Percentiles rank a stretch among this genome's conserved stretches.
Conservation (phyloP, 2,329 filamentous ascomycete genomes). For the Blastomyces silverae region DNA sequence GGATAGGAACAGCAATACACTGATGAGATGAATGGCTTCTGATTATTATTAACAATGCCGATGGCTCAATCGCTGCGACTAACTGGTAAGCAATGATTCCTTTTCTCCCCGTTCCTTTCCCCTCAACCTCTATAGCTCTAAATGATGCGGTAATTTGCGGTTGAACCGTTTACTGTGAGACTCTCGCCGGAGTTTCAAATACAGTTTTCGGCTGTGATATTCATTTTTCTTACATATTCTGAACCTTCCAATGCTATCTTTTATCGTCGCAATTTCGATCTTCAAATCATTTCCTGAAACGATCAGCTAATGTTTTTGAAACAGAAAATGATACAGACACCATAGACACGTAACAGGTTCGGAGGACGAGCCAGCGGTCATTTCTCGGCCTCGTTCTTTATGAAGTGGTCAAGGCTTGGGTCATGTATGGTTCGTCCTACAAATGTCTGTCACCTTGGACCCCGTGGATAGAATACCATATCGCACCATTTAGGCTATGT, state of each 20-base stretch:
- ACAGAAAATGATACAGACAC: neutral
- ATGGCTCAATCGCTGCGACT: slow-evolving; percentile 23
- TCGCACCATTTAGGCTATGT: neutral
- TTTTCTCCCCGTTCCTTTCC: slow-evolving; percentile 16
- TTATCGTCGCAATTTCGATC: neutral
- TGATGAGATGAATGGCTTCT: neutral
- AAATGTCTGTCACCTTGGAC: neutral
- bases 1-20: neutral
- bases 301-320: slow-evolving; percentile 13
- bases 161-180: slow-evolving; percentile 78
- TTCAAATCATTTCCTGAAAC: neutral
- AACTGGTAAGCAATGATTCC: slow-evolving; percentile 23
- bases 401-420: neutral
- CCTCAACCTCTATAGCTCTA: slow-evolving; percentile 18
- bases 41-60: neutral
- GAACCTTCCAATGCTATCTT: slow-evolving; percentile 43
- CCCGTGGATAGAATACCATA: neutral
- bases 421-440: neutral
- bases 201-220: slow-evolving; percentile 75
- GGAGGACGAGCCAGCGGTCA: neutral
- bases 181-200: slow-evolving; percentile 84
- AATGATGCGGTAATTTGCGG: slow-evolving; percentile 99
- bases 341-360: neutral
- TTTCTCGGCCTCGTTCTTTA: neutral
- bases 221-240: slow-evolving; percentile 98